A percentile compares a stretch with the other conserved stretches of the same genome.
phyloP scores from a whole-genome alignment of 148 eudicot species.

The Rhododendron henanense region DNA sequence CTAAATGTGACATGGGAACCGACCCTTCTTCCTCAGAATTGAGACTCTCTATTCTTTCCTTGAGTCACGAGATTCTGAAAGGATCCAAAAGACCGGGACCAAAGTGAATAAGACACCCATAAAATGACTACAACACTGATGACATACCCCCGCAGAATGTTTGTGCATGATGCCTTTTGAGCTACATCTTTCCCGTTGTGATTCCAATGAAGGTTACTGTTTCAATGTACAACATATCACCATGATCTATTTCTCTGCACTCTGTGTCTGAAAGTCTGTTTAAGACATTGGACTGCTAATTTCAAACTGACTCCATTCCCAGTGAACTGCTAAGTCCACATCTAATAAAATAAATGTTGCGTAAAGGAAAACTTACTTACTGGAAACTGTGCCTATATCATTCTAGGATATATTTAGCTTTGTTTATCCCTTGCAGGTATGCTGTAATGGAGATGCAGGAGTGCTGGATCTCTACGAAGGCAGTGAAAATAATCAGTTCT shows the following conservation, averaged over 20 bases:
- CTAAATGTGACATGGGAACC: neutral
- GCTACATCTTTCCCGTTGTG: neutral
- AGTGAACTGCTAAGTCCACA: neutral
- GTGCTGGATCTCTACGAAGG: slow-evolving; percentile 38
- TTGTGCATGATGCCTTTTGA: neutral
- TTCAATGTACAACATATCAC: neutral
- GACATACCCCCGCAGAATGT: neutral
- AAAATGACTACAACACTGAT: neutral
- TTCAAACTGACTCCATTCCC: neutral
- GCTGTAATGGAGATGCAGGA: slow-evolving; percentile 30
- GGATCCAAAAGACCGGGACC: neutral
- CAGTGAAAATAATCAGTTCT: slow-evolving; percentile 38
- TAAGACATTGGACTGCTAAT: neutral
- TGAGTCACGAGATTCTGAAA: neutral
- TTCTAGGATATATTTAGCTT: neutral
- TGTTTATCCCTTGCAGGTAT: slow-evolving; percentile 39
- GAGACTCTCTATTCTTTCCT: neutral
- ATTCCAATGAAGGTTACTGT: neutral
- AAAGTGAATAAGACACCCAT: neutral
- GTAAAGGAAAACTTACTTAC: neutral
- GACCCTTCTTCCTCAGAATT: neutral
- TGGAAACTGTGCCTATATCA: neutral
- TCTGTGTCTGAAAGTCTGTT: neutral
- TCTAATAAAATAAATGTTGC: neutral
- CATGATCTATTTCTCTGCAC: neutral